Evolutionary conservation across 495 filamentous ascomycete species (phyloP).

Genomic region (Aspergillus sclerotioniger): DNA sequence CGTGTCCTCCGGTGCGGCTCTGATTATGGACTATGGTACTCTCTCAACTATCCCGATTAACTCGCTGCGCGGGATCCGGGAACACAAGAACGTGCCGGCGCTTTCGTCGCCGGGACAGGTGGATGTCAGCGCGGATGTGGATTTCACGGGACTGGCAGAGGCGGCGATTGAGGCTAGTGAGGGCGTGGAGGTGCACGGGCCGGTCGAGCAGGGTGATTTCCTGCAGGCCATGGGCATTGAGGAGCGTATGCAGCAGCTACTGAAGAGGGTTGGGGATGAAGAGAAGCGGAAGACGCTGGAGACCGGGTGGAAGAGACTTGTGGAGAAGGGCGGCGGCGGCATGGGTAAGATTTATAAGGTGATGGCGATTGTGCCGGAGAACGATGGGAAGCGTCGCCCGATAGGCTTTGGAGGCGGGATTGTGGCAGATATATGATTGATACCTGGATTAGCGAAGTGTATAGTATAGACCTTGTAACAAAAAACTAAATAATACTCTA

Average conservation of each 20-base stretch:
- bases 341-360: conserved; percentile 97
- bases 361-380: conserved; percentile 84
- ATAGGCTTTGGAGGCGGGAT: conserved; percentile 91
- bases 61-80: conserved; percentile 81
- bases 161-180: conserved; percentile 68
- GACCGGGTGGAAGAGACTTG: conserved; percentile 70
- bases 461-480: not conserved
- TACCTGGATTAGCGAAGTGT: not conserved
- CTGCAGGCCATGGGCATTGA: conserved; percentile 74
- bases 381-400: conserved; percentile 66
- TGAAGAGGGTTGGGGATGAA: conserved; percentile 48
- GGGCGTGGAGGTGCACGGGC: conserved; percentile 88
- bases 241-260: conserved; percentile 70
- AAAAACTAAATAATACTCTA: not conserved
- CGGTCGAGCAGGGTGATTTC: conserved; percentile 82
- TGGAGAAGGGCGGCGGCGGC: conserved; percentile 71
- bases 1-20: conserved; percentile 71
- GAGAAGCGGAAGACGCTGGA: conserved; percentile 61
- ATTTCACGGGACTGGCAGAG: conserved; percentile 83
- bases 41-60: conserved; percentile 73
- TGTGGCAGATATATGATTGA: conserved; percentile 11
- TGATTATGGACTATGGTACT: conserved; percentile 94
- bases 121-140: conserved; percentile 87
- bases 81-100: conserved; percentile 70
- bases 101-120: conserved; percentile 75